Base-by-base conservation (phyloP, 1,139 yeast genomes). In the Debaryomyces coudertii region DNA sequence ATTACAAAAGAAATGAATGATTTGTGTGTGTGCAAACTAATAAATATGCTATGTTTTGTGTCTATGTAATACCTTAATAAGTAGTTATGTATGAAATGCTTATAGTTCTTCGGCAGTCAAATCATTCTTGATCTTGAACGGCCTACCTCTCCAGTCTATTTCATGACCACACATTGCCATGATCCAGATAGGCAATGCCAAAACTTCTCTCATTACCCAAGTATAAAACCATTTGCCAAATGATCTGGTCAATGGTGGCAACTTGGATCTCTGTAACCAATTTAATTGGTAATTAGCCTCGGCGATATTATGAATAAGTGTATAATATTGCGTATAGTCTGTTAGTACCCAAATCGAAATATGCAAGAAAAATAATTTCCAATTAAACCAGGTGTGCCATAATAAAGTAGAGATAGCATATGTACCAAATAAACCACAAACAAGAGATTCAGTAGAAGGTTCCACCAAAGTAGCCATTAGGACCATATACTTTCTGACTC, bases 401-500 rank as follows among this genome's bases (percentile, higher is more conserved):
- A 80, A 65, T n/a, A 85, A 51, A 3, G 74, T 71, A 15, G 83
- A 73, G 1, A 83, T 53, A 1, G 85, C 85, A 57, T 74, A 80
- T 1, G 86, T 71, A 6, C 96, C 96, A 63, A 77, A 79, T 0
- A 79, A 36, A 0, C 95, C 95, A 55, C 85, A 77, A 1, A 89
- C 65, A 2, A 90, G 55, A 42, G 87, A 79, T 62, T 90, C 97
- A 0, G 97, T 90, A 5, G 93, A 80, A 6, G 97, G 97, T 59
- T 90, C 97, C 23, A 88, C 70, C 44, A 90, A 64, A 0, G 97
- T 90, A 1, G 97, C 97, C 29, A 83, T 83, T 27, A 85, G 68
- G 2, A 90, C 97, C 96, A 90, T 89, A 62, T 87, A 89, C 58
- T 87, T 86, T 24, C 97, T 72, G n/a, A 90, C 96, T 40, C 97